A percentile compares a stretch with the other conserved stretches of the same genome.
phyloP scores from a whole-genome alignment of 129 eudicot genomes.

The Cynara cardunculus region DNA sequence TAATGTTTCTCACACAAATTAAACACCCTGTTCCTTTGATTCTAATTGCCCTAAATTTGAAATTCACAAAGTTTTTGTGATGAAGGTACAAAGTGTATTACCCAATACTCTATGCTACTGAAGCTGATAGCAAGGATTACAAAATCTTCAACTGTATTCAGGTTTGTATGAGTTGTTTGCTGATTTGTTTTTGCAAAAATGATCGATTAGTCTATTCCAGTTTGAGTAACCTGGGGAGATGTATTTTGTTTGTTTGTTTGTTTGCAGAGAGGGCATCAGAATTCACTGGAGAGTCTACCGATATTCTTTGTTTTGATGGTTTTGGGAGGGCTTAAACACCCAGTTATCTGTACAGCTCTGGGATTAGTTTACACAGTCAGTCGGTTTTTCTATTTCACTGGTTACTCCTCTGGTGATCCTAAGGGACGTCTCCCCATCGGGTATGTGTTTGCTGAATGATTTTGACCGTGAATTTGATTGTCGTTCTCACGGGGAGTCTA shows the following conservation, averaged over 20 bases:
- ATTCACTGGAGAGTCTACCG: slow-evolving; percentile 72
- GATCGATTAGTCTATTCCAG: too few relatives aligned
- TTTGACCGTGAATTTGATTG: background rate
- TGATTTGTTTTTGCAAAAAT: background rate
- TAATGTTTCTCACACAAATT: slow-evolving; percentile 3
- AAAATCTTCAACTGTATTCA: slow-evolving; percentile 88
- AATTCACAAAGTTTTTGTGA: background rate
- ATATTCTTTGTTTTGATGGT: slow-evolving; percentile 55
- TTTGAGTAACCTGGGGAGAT: background rate
- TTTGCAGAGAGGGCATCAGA: slow-evolving; percentile 97
- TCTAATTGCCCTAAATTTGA: background rate
- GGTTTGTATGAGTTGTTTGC: slow-evolving; percentile 52
- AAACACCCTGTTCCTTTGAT: background rate
- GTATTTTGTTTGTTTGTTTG: slow-evolving; percentile 10
- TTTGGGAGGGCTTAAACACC: slow-evolving; percentile 76
- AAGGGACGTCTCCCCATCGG: slow-evolving; percentile 65
- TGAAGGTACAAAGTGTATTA: slow-evolving; percentile 70
- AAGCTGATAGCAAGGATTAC: slow-evolving; percentile 87
- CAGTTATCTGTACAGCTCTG: slow-evolving; percentile 42
- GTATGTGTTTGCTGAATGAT: slow-evolving; percentile 25
- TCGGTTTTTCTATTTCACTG: slow-evolving; percentile 80
- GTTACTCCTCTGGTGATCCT: slow-evolving; percentile 77
- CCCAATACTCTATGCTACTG: slow-evolving; percentile 76
- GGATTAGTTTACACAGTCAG: slow-evolving; percentile 41
- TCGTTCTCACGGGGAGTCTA: background rate